Percentiles rank a stretch among this genome's conserved stretches.
Conservation (phyloP, 176 grass and related monocot species). For the Zoysia pacifica region DNA sequence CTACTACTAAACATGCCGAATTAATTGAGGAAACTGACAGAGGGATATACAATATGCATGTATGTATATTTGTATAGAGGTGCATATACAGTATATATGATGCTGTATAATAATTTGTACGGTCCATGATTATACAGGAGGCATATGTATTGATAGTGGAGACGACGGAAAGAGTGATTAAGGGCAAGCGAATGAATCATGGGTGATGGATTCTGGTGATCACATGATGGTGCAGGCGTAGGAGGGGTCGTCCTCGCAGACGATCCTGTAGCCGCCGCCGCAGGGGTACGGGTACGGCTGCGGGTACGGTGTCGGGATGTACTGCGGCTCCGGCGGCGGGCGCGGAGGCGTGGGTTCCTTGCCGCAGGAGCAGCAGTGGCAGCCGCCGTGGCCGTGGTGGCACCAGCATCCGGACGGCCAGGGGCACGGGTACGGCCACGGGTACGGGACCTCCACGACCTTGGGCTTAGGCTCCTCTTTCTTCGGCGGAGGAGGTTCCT, state of each 20-base stretch:
- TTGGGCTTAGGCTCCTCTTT: constrained; percentile 22
- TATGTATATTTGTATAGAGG: background rate
- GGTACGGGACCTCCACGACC: constrained; percentile 37
- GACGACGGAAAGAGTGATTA: background rate
- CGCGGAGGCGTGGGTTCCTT: constrained; percentile 29
- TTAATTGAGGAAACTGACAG: background rate
- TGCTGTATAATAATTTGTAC: constrained; percentile 29
- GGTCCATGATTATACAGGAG: background rate
- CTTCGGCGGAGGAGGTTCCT: background rate
- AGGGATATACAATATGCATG: background rate
- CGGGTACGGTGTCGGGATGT: constrained; percentile 37
- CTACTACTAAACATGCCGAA: background rate
- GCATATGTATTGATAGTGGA: background rate
- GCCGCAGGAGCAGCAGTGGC: constrained; percentile 92
- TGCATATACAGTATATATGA: background rate
- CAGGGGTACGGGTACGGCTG: constrained; percentile 45
- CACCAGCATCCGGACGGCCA: constrained; percentile 62
- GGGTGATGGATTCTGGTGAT: background rate
- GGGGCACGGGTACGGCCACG: constrained; percentile 62
- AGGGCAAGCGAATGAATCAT: background rate
- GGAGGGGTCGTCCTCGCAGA: constrained; percentile 69
- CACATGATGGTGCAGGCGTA: constrained; percentile 78
- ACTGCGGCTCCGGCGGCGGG: constrained; percentile 29
- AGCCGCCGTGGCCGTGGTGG: constrained; percentile 55
- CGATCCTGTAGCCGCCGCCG: constrained; percentile 62